These are phyloP conservation scores for Xylaria palmicola DNA, from an alignment of 495 filamentous ascomycete genomes.

Conservation along the genomic window DNA sequence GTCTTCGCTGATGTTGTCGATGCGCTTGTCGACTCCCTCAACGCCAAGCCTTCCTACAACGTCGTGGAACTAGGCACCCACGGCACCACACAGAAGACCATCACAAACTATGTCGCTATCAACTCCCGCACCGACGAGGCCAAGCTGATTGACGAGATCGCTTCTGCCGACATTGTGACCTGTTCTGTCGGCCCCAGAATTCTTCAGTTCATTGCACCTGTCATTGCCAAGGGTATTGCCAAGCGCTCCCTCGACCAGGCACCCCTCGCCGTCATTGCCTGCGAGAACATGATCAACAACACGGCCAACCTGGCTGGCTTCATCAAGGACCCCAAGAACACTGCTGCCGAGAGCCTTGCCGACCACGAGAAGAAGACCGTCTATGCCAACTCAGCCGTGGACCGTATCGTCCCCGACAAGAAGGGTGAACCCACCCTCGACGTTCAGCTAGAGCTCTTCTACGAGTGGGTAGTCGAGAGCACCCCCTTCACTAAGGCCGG, in stretches of 20 bases:
- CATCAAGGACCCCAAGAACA: constrained; percentile 73
- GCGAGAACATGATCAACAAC: constrained; percentile 93
- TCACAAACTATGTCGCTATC: constrained; percentile 93
- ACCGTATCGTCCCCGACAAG: constrained; percentile 93
- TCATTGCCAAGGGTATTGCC: constrained; percentile 88
- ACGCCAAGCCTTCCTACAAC: constrained; percentile 72
- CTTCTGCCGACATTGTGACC: constrained; percentile 84
- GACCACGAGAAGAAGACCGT: constrained; percentile 64
- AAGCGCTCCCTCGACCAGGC: constrained; percentile 61
- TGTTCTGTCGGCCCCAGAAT: constrained; percentile 96
- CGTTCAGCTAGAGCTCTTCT: constrained; percentile 96
- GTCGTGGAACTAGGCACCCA: constrained; percentile 91
- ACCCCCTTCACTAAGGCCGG: constrained; percentile 65
- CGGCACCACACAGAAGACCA: constrained; percentile 75
- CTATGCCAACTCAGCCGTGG: constrained; percentile 96
- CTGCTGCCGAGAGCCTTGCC: constrained; percentile 55
- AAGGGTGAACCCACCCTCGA: constrained; percentile 74
- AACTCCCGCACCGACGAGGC: constrained; percentile 82
- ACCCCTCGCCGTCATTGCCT: constrained; percentile 89
- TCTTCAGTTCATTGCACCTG: constrained; percentile 91
- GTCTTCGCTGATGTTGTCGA: constrained; percentile 94
- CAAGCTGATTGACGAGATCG: constrained; percentile 80
- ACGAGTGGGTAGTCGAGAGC: constrained; percentile 93
- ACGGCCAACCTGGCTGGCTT: constrained; percentile 78
- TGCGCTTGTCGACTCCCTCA: constrained; percentile 69